Conservation (phyloP, 2,329 filamentous ascomycete genomes). For the Leptoxyphium fumago region DNA sequence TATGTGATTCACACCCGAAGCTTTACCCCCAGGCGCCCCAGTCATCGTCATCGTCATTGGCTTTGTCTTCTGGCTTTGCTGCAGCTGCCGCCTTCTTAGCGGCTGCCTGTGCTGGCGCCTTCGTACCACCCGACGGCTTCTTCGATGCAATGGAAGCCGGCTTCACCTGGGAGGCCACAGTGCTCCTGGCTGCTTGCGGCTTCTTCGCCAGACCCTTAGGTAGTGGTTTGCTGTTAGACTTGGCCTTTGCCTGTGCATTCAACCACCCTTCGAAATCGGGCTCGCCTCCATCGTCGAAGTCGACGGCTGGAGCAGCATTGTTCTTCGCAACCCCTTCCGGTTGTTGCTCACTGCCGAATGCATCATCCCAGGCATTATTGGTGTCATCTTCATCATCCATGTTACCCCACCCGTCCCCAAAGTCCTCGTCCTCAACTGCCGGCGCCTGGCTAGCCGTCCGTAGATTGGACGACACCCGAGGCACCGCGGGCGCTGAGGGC, state of each 20-base stretch:
- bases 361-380: constrained; percentile 52
- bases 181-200: constrained; percentile 21
- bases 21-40: constrained; percentile 23
- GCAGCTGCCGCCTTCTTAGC: constrained; percentile 14
- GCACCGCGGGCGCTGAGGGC: constrained; percentile 12
- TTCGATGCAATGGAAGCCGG: constrained; percentile 3
- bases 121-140: constrained; percentile 8
- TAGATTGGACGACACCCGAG: constrained; percentile 15
- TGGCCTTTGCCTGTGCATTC: constrained; percentile 68
- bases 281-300: constrained; percentile 72
- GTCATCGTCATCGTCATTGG: constrained; percentile 23
- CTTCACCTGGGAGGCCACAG: constrained; percentile 11
- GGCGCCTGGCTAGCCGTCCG: constrained; percentile 9
- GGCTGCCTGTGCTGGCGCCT: constrained; percentile 10
- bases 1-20: background rate
- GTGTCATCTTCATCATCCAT: constrained; percentile 47
- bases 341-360: constrained; percentile 25
- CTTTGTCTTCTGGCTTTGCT: constrained; percentile 13
- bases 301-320: constrained; percentile 18
- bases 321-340: background rate
- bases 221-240: constrained; percentile 50
- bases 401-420: constrained; percentile 60
- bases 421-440: constrained; percentile 39
- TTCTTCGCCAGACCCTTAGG: constrained; percentile 71
- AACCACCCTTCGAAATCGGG: constrained; percentile 95